phyloP scores from a whole-genome alignment of 257 asterid species.

The Perilla frutescens region DNA sequence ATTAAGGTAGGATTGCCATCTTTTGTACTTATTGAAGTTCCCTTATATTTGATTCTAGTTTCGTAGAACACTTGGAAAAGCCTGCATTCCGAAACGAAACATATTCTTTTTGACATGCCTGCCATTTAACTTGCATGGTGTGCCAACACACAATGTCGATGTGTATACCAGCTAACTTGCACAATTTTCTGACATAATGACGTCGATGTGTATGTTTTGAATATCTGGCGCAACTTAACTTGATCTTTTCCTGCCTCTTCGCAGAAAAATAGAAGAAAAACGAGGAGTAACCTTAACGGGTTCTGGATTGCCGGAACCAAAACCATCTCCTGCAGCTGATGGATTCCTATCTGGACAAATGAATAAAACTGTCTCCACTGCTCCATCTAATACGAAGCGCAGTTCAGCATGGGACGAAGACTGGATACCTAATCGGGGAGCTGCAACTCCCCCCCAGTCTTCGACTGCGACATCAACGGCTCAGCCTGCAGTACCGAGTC shows the following conservation, averaged over 20 bases:
- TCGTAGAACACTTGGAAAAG: background rate
- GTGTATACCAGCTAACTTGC: slow-evolving; percentile 1
- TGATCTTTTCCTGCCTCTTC: slow-evolving; percentile 13
- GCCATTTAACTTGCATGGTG: background rate
- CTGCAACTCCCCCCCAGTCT: slow-evolving; percentile 52
- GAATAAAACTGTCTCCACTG: slow-evolving; percentile 50
- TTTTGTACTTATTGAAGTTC: background rate
- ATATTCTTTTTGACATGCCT: background rate
- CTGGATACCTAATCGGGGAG: slow-evolving; percentile 75
- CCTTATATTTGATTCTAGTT: background rate
- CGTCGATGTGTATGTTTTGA: background rate
- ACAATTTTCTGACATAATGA: background rate
- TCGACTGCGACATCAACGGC: slow-evolving; percentile 49
- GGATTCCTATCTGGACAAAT: slow-evolving; percentile 56
- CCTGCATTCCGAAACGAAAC: too few relatives aligned
- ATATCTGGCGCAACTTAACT: background rate
- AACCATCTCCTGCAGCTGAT: slow-evolving; percentile 48
- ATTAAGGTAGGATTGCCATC: slow-evolving; percentile 64
- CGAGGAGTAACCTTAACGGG: slow-evolving; percentile 87
- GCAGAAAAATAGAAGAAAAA: slow-evolving; percentile 96
- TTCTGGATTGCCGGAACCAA: slow-evolving; percentile 63
- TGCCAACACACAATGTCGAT: background rate
- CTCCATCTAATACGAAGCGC: slow-evolving; percentile 55
- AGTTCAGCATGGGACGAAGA: slow-evolving; percentile 95
- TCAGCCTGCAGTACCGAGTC: slow-evolving; percentile 52